Percentiles rank a stretch among this genome's conserved stretches.
phyloP scores from a whole-genome alignment of 1,284 basidiomycete genomes.

The Exobasidium rhododendri region DNA sequence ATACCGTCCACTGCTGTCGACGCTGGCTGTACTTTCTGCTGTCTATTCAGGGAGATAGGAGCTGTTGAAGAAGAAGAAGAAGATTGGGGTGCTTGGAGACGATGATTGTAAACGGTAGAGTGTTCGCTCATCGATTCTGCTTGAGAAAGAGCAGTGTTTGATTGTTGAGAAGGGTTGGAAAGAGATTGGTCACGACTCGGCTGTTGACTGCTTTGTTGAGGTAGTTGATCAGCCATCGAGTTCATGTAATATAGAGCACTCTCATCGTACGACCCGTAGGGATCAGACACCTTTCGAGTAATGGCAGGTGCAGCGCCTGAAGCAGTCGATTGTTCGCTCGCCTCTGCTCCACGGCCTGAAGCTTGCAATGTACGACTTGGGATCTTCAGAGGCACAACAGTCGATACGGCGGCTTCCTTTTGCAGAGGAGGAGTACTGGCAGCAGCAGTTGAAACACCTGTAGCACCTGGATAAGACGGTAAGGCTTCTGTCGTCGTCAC shows the following conservation, averaged over 20 bases:
- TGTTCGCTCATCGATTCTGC: not conserved
- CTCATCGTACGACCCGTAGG: constrained; percentile 33
- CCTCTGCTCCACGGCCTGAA: constrained; percentile 20
- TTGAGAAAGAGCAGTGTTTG: not conserved
- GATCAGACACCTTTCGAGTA: constrained; percentile 7
- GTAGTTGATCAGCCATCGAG: constrained; percentile 45
- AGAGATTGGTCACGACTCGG: not conserved
- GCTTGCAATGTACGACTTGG: constrained; percentile 13
- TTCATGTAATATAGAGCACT: constrained; percentile 46
- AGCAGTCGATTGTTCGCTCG: not conserved
- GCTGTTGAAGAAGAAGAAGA: too few relatives aligned
- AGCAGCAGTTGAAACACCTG: not conserved
- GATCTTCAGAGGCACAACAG: not conserved
- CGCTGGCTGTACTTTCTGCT: not conserved
- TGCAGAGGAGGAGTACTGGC: not conserved
- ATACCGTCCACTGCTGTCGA: constrained; percentile 12
- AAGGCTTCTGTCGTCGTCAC: not conserved
- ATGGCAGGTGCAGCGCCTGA: not conserved
- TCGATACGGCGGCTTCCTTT: not conserved
- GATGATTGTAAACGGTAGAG: not conserved
- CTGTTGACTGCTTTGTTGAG: constrained; percentile 15
- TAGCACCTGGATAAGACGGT: not conserved
- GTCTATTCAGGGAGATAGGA: not conserved
- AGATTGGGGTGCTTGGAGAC: not conserved
- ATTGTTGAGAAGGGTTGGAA: not conserved